phyloP scores from a whole-genome alignment of 1,139 yeast species.

The Scheffersomyces lignicola region DNA sequence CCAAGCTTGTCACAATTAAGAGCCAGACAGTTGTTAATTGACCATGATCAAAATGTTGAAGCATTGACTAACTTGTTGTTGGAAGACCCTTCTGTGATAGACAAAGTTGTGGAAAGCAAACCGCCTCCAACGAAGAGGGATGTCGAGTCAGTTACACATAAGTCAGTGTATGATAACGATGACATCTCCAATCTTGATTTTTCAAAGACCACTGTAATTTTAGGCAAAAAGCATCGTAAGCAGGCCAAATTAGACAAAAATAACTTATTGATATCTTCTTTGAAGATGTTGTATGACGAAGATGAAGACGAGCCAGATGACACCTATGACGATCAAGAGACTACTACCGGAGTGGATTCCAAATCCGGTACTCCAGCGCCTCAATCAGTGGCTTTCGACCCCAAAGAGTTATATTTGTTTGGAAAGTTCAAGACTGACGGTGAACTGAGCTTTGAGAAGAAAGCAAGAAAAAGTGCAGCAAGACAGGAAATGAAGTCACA shows the following conservation, averaged over 20 bases:
- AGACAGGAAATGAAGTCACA: conserved; percentile 54
- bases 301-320: conserved; percentile 86
- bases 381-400: conserved; percentile 9
- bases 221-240: conserved; percentile 20
- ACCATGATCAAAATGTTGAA: conserved; percentile 56
- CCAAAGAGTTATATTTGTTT: conserved; percentile 52
- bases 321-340: conserved; percentile 75
- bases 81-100: conserved; percentile 54
- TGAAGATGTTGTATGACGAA: conserved; percentile 63
- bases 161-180: conserved; percentile 31
- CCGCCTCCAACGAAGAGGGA: not conserved
- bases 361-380: conserved; percentile 2
- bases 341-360: conserved; percentile 30
- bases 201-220: conserved; percentile 17
- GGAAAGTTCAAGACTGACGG: conserved; percentile 55
- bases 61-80: conserved; percentile 57
- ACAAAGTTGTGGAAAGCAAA: conserved; percentile 17
- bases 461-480: conserved; percentile 49
- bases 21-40: conserved; percentile 46
- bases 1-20: conserved; percentile 52
- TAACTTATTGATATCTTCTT: conserved; percentile 61
- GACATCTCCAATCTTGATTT: conserved; percentile 25
- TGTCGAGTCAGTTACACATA: conserved; percentile 7
- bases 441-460: conserved; percentile 44
- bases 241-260: conserved; percentile 29